phyloP scores from a whole-genome alignment of 495 filamentous ascomycete species.

The Xylaria acuta region DNA sequence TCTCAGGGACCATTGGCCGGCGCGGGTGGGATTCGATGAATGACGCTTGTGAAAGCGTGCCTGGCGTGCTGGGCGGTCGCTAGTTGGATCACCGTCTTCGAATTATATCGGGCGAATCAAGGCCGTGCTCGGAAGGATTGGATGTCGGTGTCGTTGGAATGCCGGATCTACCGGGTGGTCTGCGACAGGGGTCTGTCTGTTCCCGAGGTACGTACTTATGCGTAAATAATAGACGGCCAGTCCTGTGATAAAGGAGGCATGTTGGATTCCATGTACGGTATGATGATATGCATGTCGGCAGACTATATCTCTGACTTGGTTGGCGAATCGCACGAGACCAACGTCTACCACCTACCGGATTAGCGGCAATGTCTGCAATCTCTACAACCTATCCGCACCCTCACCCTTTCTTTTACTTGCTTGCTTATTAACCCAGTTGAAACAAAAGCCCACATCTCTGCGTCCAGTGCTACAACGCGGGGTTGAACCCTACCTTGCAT shows the following conservation, averaged over 20 bases:
- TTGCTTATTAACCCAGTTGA: slow-evolving; percentile 11
- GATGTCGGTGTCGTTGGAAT: slow-evolving; percentile 22
- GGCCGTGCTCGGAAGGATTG: slow-evolving; percentile 23
- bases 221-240: no score
- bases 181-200: neutral
- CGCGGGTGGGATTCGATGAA: neutral
- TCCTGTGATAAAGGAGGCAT: slow-evolving; percentile 21
- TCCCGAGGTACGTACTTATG: no score
- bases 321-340: slow-evolving; percentile 4
- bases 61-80: slow-evolving; percentile 16
- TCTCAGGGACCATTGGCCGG: neutral
- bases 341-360: slow-evolving; percentile 17
- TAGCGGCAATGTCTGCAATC: neutral
- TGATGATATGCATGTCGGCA: slow-evolving; percentile 17
- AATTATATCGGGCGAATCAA: slow-evolving; percentile 18
- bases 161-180: slow-evolving; percentile 18
- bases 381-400: neutral
- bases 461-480: neutral
- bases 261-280: slow-evolving; percentile 15
- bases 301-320: neutral
- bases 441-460: slow-evolving; percentile 6
- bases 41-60: slow-evolving; percentile 19
- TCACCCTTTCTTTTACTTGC: neutral
- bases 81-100: slow-evolving; percentile 13
- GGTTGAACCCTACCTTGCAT: neutral